These are phyloP conservation scores for Globisporangium alternatum DNA, from an alignment of 352 stramenopile species.

Conservation along the genomic window DNA sequence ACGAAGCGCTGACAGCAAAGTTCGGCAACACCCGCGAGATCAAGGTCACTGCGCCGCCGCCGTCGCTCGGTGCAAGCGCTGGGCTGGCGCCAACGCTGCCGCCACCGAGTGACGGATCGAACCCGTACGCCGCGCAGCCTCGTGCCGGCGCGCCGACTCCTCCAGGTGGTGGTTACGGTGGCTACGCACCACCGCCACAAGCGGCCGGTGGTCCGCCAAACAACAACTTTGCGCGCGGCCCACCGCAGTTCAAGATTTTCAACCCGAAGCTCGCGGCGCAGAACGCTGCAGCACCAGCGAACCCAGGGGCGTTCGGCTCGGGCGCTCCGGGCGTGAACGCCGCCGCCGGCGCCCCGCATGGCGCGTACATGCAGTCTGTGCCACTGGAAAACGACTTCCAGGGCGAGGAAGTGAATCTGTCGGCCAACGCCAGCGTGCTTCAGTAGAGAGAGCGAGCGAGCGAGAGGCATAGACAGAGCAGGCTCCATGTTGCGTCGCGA, in stretches of 20 bases:
- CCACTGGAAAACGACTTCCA: conserved; percentile 32
- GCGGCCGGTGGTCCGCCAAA: neutral
- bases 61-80: conserved; percentile 20
- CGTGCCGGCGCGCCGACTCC: conserved; percentile 18
- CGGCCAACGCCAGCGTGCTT: conserved; percentile 61
- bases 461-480: neutral
- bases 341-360: neutral
- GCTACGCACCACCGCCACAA: conserved; percentile 14
- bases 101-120: conserved; percentile 27
- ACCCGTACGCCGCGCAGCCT: conserved; percentile 59
- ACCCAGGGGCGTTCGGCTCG: conserved; percentile 25
- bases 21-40: conserved; percentile 86
- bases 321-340: conserved; percentile 15
- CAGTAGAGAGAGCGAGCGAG: conserved; percentile 36
- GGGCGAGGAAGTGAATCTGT: conserved; percentile 71
- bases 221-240: conserved; percentile 21
- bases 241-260: conserved; percentile 88
- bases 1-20: conserved; percentile 85
- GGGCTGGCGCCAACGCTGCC: conserved; percentile 18
- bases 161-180: conserved; percentile 30
- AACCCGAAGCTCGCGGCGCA: conserved; percentile 65
- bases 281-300: conserved; percentile 19
- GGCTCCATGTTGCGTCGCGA: neutral
- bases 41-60: conserved; percentile 76
- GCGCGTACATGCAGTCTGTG: conserved; percentile 22